phyloP scores from a whole-genome alignment of 116 monocot species.

The Zostera marina region DNA sequence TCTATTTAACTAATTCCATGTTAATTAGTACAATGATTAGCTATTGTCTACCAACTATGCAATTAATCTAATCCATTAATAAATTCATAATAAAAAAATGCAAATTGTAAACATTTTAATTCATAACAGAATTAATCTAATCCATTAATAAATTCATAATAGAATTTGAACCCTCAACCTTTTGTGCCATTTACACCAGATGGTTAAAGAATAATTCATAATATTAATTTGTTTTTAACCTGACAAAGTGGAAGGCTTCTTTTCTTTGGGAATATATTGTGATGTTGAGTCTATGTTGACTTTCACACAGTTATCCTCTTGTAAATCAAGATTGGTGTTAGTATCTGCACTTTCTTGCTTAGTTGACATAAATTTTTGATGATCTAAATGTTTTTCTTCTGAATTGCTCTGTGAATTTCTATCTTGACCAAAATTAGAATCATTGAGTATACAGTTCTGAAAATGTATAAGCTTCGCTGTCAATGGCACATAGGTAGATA shows the following conservation, averaged over 20 bases:
- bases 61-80: too few species aligned
- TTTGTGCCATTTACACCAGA: too few species aligned
- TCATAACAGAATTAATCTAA: too few species aligned
- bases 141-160: too few species aligned
- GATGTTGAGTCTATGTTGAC: constrained; percentile 6
- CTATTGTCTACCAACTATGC: too few species aligned
- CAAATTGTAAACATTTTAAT: too few species aligned
- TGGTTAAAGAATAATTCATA: too few species aligned
- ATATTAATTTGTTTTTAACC: constrained; percentile 3
- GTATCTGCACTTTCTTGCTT: constrained; percentile 7
- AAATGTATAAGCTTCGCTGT: constrained; percentile 60
- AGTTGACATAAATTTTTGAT: constrained; percentile 13
- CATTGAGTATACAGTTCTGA: constrained; percentile 58
- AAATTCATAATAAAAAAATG: too few species aligned
- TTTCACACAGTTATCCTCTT: constrained; percentile 21
- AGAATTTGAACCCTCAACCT: too few species aligned
- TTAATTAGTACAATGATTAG: too few species aligned
- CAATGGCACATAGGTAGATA: constrained; percentile 54
- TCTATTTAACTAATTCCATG: too few species aligned
- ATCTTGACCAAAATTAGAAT: constrained; percentile 6
- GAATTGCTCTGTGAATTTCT: constrained; percentile 10
- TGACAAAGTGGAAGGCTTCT: neutral
- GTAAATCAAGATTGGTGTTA: constrained; percentile 18
- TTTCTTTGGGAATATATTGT: neutral
- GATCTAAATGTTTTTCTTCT: constrained; percentile 17